Evolutionary conservation across 2,329 filamentous ascomycete species (phyloP).

Genomic region (Xenoacremonium recifei): DNA sequence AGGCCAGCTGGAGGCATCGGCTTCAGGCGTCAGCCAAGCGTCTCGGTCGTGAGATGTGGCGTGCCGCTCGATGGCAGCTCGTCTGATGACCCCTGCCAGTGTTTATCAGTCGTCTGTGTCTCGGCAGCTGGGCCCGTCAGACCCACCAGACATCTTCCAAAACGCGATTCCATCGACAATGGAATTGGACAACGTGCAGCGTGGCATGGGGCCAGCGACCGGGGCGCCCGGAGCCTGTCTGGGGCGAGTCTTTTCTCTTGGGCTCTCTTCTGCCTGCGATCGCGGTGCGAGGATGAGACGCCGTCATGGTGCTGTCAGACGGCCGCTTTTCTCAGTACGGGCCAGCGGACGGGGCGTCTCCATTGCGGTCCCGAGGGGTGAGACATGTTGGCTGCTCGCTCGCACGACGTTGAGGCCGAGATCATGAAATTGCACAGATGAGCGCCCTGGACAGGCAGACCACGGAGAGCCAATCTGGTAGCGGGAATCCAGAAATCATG

Average conservation of each 20-base stretch:
- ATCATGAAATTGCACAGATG: too few relatives aligned
- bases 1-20: slow-evolving; percentile 23
- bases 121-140: slow-evolving; percentile 15
- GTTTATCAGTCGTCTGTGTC: slow-evolving; percentile 24
- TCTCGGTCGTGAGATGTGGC: slow-evolving; percentile 26
- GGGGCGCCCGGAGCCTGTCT: not conserved
- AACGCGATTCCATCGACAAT: slow-evolving; percentile 1
- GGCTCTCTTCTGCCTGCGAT: not conserved
- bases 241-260: not conserved
- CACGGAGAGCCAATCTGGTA: too few relatives aligned
- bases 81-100: slow-evolving; percentile 26
- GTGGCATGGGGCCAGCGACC: not conserved
- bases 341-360: slow-evolving; percentile 8
- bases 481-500: too few relatives aligned
- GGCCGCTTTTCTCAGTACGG: slow-evolving; percentile 18
- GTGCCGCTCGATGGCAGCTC: slow-evolving; percentile 24
- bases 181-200: not conserved
- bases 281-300: slow-evolving; percentile 3
- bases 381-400: not conserved
- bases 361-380: not conserved
- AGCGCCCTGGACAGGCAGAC: too few relatives aligned
- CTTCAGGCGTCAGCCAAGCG: slow-evolving; percentile 20
- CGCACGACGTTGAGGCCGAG: not conserved
- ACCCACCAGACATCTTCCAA: slow-evolving; percentile 12
- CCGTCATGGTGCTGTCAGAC: slow-evolving; percentile 8